Percentiles rank a stretch among this genome's conserved stretches.
Evolutionary conservation across 1,139 yeast species (phyloP).

Genomic region (Kazachstania sp.): DNA sequence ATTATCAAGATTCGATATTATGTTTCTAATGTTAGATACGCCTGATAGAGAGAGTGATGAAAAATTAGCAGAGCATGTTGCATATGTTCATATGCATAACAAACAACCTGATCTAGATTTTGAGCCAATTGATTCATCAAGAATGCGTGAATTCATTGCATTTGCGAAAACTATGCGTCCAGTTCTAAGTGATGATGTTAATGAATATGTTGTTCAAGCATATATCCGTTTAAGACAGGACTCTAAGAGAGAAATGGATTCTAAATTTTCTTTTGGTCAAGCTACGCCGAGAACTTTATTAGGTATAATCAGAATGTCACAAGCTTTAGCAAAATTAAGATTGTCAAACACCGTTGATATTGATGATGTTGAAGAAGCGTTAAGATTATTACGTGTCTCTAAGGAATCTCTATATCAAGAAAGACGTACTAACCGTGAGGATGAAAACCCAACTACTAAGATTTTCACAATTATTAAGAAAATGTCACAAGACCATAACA

Average conservation of each 20-base stretch:
- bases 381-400: slow-evolving; percentile 77
- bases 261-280: slow-evolving; percentile 75
- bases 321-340: slow-evolving; percentile 86
- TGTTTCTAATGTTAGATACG: slow-evolving; percentile 77
- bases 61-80: slow-evolving; percentile 83
- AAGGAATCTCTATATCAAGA: slow-evolving; percentile 67
- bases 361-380: slow-evolving; percentile 92
- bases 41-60: slow-evolving; percentile 79
- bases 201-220: slow-evolving; percentile 77
- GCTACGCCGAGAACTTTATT: slow-evolving; percentile 92
- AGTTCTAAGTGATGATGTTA: slow-evolving; percentile 74
- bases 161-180: slow-evolving; percentile 84
- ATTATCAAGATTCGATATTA: slow-evolving; percentile 86
- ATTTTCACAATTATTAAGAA: slow-evolving; percentile 45
- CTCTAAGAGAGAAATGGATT: slow-evolving; percentile 67
- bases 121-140: slow-evolving; percentile 67
- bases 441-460: slow-evolving; percentile 50
- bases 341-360: slow-evolving; percentile 61
- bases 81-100: slow-evolving; percentile 91
- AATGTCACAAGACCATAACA: slow-evolving; percentile 32
- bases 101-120: slow-evolving; percentile 72
- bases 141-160: slow-evolving; percentile 82
- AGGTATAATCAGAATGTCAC: slow-evolving; percentile 87
- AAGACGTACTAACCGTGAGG: slow-evolving; percentile 41
- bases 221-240: slow-evolving; percentile 92